Evolutionary conservation across 768 basidiomycete genomes (phyloP).

Genomic region (Omphalotus guepiniiformis): DNA sequence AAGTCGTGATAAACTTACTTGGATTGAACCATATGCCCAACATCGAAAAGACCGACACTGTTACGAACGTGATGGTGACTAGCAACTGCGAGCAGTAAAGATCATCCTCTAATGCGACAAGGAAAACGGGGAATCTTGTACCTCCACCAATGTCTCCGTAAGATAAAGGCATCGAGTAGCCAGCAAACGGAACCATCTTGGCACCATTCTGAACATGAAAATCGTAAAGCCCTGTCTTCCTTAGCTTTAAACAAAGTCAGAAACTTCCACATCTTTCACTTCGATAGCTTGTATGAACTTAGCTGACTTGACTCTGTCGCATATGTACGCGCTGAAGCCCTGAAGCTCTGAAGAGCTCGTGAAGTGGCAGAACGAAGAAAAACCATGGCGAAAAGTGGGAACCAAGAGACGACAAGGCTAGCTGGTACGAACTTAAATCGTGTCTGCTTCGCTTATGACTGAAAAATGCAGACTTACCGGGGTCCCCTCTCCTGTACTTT

Average conservation of each 20-base stretch:
- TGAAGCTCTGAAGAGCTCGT: background rate
- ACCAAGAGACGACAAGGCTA: too few species aligned
- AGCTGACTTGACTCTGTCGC: constrained; percentile 4
- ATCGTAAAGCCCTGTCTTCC: constrained; percentile 78
- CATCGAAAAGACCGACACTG: constrained; percentile 88
- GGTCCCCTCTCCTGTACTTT: too few species aligned
- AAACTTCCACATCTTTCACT: background rate
- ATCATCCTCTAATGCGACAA: background rate
- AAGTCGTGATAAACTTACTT: constrained; percentile 44
- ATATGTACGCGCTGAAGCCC: background rate
- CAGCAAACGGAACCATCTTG: constrained; percentile 97
- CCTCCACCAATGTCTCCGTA: constrained; percentile 84
- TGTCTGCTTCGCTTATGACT: too few species aligned
- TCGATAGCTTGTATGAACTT: background rate
- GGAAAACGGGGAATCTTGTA: constrained; percentile 23
- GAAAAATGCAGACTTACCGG: too few species aligned
- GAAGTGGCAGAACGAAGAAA: background rate
- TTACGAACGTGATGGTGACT: constrained; percentile 88
- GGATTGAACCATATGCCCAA: constrained; percentile 97
- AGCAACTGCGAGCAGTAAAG: constrained; percentile 48
- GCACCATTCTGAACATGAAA: constrained; percentile 81
- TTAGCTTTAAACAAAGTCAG: too few species aligned
- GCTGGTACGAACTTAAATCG: too few species aligned
- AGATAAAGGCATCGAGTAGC: constrained; percentile 88
- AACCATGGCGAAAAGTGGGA: too few species aligned